Conservation (phyloP, 306 rosid species). For the Astragalus glycyphyllos region DNA sequence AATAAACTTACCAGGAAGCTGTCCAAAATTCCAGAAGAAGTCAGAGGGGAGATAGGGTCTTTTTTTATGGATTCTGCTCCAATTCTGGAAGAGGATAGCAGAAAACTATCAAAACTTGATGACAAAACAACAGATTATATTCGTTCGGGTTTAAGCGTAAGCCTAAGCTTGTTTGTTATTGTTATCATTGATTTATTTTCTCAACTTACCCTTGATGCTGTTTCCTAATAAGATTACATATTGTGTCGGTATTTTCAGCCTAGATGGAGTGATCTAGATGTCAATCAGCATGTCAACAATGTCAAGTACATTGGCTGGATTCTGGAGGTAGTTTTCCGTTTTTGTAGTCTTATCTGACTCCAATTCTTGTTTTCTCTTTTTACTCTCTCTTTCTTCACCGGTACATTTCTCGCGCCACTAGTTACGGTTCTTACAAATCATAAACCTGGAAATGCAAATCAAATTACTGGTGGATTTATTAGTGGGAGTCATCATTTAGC, state of each 20-base stretch:
- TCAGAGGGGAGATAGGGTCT: slow-evolving; percentile 86
- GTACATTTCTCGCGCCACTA: slow-evolving; percentile 4
- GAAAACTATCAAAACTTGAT: slow-evolving; percentile 83
- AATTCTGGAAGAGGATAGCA: slow-evolving; percentile 84
- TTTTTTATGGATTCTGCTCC: slow-evolving; percentile 77
- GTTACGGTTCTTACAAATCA: slow-evolving; percentile 8
- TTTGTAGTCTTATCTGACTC: slow-evolving; percentile 14
- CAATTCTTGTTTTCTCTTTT: slow-evolving; percentile 17
- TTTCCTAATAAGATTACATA: slow-evolving; percentile 30
- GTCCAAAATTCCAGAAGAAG: slow-evolving; percentile 93
- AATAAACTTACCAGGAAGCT: slow-evolving; percentile 90
- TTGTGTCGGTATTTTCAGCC: slow-evolving; percentile 63
- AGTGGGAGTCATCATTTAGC: slow-evolving; percentile 14
- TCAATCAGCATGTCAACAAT: slow-evolving; percentile 98
- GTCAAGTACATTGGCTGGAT: slow-evolving; percentile 99
- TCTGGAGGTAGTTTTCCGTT: slow-evolving; percentile 76
- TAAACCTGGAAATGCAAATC: slow-evolving; percentile 7
- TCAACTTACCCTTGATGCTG: slow-evolving; percentile 2
- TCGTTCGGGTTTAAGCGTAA: slow-evolving; percentile 76
- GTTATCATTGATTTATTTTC: slow-evolving; percentile 22
- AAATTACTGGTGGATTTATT: slow-evolving; percentile 7
- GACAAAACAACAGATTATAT: slow-evolving; percentile 73
- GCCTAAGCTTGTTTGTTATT: slow-evolving; percentile 39
- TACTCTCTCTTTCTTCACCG: slow-evolving; percentile 2
- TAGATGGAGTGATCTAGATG: slow-evolving; percentile 91